A percentile compares a stretch with the other conserved stretches of the same genome.
phyloP scores from a whole-genome alignment of 495 filamentous ascomycete genomes.

The Tuber aestivum region DNA sequence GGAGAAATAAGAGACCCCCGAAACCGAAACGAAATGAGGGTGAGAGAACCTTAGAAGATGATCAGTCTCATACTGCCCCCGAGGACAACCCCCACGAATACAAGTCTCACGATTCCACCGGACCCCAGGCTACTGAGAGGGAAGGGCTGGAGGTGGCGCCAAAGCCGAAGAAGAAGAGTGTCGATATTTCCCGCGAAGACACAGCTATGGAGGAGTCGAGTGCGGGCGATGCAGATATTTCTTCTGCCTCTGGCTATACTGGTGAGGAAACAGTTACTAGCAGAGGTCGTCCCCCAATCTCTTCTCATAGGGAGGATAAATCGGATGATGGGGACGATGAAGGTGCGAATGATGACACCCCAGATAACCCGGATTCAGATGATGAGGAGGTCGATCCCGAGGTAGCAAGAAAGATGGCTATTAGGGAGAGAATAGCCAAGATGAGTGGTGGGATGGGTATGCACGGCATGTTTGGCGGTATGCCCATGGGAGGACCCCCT shows the following conservation, averaged over 20 bases:
- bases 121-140: constrained; percentile 2
- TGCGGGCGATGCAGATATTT: constrained; percentile 21
- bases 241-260: constrained; percentile 14
- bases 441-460: constrained; percentile 98
- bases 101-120: constrained; percentile 24
- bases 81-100: constrained; percentile 17
- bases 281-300: constrained; percentile 10
- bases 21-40: constrained; percentile 65
- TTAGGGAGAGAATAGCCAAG: constrained; percentile 92
- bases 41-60: constrained; percentile 32
- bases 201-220: constrained; percentile 26
- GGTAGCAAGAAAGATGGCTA: constrained; percentile 73
- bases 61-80: constrained; percentile 5
- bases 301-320: constrained; percentile 38
- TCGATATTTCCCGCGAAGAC: constrained; percentile 43
- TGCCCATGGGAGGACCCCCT: constrained; percentile 51
- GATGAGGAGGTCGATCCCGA: constrained; percentile 93
- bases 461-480: constrained; percentile 86
- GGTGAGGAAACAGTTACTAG: constrained; percentile 13
- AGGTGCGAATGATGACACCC: constrained; percentile 45
- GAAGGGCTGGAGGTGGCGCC: constrained; percentile 12
- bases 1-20: constrained; percentile 85
- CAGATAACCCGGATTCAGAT: constrained; percentile 62
- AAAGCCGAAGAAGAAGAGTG: constrained; percentile 33
- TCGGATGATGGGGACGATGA: constrained; percentile 48